Percentiles rank a stretch among this genome's conserved stretches.
These are phyloP conservation scores for Neurospora sp. DNA, from an alignment of 495 filamentous ascomycete genomes.

Conservation along the genomic window DNA sequence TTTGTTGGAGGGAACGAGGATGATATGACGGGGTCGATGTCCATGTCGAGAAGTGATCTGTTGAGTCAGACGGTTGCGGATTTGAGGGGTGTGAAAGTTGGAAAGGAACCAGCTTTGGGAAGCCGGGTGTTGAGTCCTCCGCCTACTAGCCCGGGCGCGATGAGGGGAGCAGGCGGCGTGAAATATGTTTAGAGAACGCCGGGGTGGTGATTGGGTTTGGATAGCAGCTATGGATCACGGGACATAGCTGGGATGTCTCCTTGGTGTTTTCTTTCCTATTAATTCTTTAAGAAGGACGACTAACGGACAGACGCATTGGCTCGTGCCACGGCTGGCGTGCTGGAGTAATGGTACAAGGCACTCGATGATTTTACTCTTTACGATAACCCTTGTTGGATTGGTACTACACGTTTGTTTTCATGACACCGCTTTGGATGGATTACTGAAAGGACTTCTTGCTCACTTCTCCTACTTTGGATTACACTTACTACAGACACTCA, in stretches of 20 bases:
- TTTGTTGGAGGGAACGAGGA: conserved; percentile 31
- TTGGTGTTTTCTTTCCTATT: neutral
- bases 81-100: conserved; percentile 3
- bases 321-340: neutral
- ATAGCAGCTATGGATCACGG: neutral
- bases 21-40: neutral
- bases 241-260: neutral
- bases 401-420: neutral
- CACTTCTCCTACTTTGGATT: neutral
- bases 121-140: neutral
- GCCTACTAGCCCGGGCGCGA: neutral
- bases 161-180: neutral
- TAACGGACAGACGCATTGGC: neutral
- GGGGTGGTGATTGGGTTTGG: neutral
- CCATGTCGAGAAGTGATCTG: neutral
- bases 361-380: neutral
- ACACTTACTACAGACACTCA: neutral
- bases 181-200: neutral
- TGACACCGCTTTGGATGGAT: neutral
- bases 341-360: neutral
- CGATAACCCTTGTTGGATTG: neutral
- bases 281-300: neutral
- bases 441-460: neutral
- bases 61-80: conserved; percentile 11
- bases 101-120: neutral